Conservation (phyloP, 2,329 filamentous ascomycete species). For the Ilyonectria mors-panacis region DNA sequence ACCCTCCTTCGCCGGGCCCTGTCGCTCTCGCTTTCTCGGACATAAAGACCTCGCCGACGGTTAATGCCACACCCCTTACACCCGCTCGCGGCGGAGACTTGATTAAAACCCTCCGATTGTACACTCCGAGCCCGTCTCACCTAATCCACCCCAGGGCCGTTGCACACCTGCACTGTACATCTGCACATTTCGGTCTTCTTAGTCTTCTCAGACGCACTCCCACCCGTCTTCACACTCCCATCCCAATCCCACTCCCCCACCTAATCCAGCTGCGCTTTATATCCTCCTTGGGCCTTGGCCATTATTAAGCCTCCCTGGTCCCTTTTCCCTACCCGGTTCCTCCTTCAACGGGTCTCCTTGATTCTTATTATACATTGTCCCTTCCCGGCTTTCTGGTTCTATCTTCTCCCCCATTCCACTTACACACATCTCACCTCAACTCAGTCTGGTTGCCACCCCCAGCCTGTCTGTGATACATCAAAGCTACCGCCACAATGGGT, state of each 20-base stretch:
- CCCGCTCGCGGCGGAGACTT: constrained; percentile 39
- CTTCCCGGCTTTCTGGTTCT: constrained; percentile 40
- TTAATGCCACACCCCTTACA: constrained; percentile 40
- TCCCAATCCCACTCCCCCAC: constrained; percentile 23
- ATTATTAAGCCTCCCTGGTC: constrained; percentile 48
- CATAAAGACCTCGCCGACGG: constrained; percentile 58
- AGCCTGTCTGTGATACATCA: constrained; percentile 27
- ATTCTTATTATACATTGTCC: constrained; percentile 42
- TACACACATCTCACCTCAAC: constrained; percentile 33
- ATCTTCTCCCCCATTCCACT: constrained; percentile 31
- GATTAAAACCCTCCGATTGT: constrained; percentile 45
- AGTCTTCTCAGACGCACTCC: constrained; percentile 2
- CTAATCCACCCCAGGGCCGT: constrained; percentile 44
- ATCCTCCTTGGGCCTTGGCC: constrained; percentile 35
- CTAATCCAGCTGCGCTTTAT: constrained; percentile 37
- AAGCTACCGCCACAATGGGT: constrained; percentile 60
- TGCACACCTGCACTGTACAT: constrained; percentile 28
- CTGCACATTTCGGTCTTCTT: constrained; percentile 4
- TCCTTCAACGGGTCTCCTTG: constrained; percentile 15
- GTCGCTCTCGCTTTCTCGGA: constrained; percentile 55
- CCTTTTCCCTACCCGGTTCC: constrained; percentile 30
- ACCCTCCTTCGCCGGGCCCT: constrained; percentile 35
- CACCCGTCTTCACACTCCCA: constrained; percentile 14
- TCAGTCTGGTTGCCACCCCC: constrained; percentile 26
- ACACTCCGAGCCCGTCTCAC: constrained; percentile 42